These are phyloP conservation scores for Neonectria magnoliae DNA, from an alignment of 2,329 filamentous ascomycete genomes.

Conservation along the genomic window DNA sequence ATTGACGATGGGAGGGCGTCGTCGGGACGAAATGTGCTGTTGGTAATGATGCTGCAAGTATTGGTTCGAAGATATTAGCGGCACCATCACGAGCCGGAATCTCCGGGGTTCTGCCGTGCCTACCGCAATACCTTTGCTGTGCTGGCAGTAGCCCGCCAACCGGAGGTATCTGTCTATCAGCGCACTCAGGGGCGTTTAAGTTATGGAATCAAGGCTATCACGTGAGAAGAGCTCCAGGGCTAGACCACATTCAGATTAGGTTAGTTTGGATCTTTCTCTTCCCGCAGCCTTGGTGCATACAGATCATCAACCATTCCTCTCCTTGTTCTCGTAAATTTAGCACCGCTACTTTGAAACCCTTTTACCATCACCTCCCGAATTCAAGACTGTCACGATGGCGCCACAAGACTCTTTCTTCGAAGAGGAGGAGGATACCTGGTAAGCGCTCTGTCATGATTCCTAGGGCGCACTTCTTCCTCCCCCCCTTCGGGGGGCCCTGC, in stretches of 20 bases:
- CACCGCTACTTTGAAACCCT: conserved; percentile 34
- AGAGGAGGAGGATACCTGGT: conserved; percentile 77
- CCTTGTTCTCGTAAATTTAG: conserved; percentile 38
- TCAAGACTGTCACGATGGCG: conserved; percentile 61
- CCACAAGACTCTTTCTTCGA: conserved; percentile 77
- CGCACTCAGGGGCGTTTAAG: not conserved
- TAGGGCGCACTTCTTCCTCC: conserved; percentile 13
- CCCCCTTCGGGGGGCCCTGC: conserved; percentile 33
- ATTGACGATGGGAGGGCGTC: conserved; percentile 52
- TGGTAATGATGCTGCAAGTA: conserved; percentile 46
- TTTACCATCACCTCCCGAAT: conserved; percentile 29
- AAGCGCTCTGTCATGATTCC: conserved; percentile 43
- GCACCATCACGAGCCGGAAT: conserved; percentile 28
- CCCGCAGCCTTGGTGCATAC: conserved; percentile 43
- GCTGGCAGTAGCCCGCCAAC: not conserved
- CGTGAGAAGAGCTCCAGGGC: conserved; percentile 32
- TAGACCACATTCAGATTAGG: conserved; percentile 38
- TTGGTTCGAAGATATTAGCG: conserved; percentile 41
- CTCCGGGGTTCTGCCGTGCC: conserved; percentile 45
- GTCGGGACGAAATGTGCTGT: conserved; percentile 42
- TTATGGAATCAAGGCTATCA: conserved; percentile 28
- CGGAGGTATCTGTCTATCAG: conserved; percentile 33
- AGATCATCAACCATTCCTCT: conserved; percentile 37
- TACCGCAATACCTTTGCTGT: conserved; percentile 32
- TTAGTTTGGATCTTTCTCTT: conserved; percentile 43